Conservation (phyloP, 306 rosid species). For the Albizia julibrissin region DNA sequence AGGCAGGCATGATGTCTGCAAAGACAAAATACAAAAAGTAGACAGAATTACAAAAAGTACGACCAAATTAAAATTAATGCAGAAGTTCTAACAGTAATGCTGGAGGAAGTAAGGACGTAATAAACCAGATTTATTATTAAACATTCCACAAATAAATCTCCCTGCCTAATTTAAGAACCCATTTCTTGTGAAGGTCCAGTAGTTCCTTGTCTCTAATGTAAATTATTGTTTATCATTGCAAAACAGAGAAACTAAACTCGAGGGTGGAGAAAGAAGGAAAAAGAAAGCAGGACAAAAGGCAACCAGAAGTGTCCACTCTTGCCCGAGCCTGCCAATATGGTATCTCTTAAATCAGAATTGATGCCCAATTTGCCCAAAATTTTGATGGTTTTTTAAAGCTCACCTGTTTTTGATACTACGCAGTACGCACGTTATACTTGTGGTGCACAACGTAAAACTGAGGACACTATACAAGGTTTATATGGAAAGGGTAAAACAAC, state of each 20-base stretch:
- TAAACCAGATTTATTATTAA: slow-evolving; percentile 18
- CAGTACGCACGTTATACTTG: neutral
- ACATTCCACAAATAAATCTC: slow-evolving; percentile 17
- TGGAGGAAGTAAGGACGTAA: slow-evolving; percentile 1
- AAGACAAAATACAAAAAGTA: slow-evolving; percentile 23
- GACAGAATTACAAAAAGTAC: slow-evolving; percentile 18
- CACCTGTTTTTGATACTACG: neutral
- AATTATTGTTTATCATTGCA: neutral
- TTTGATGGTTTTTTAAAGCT: neutral
- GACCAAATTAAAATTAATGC: slow-evolving; percentile 10
- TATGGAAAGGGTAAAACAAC: neutral
- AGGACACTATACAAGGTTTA: neutral
- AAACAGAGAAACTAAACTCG: neutral
- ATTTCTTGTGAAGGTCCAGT: slow-evolving; percentile 20
- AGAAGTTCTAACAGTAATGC: slow-evolving; percentile 21
- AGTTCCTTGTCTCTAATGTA: neutral
- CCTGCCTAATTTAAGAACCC: slow-evolving; percentile 19
- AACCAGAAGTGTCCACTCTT: neutral
- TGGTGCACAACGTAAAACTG: neutral
- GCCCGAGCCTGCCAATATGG: neutral
- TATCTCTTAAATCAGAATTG: neutral
- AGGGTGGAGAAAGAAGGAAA: neutral
- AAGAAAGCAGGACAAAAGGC: neutral
- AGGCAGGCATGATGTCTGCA: slow-evolving; percentile 80
- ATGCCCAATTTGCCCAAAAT: neutral